phyloP scores from a whole-genome alignment of 352 stramenopile species.

The Thalassiosira mediterranea region DNA sequence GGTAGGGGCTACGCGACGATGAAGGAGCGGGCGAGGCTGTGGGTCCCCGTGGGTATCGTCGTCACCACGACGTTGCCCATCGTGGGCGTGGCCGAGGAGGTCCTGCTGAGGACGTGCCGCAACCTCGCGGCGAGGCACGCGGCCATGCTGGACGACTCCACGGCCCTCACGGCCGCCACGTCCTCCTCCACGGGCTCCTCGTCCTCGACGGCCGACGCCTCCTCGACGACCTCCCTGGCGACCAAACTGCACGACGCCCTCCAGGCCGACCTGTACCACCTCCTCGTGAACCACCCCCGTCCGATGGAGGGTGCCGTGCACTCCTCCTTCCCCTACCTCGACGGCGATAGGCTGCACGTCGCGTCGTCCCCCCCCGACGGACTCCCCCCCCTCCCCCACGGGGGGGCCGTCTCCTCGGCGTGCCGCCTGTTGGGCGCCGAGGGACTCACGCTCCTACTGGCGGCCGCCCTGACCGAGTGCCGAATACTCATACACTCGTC shows the following conservation, averaged over 20 bases:
- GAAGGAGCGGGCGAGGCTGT: slow-evolving; percentile 49
- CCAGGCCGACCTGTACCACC: slow-evolving; percentile 63
- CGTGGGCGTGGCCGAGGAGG: slow-evolving; percentile 76
- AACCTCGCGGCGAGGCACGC: slow-evolving; percentile 40
- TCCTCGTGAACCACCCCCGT: slow-evolving; percentile 78
- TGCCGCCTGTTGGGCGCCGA: slow-evolving; percentile 79
- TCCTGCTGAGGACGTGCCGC: slow-evolving; percentile 77
- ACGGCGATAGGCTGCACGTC: slow-evolving; percentile 75
- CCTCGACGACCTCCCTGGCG: slow-evolving; percentile 1
- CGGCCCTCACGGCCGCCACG: neutral
- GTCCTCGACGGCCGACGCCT: slow-evolving; percentile 18
- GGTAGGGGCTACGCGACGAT: neutral
- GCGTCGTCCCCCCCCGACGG: slow-evolving; percentile 62
- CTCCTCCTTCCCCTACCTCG: slow-evolving; percentile 79
- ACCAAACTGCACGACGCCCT: slow-evolving; percentile 49
- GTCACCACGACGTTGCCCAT: slow-evolving; percentile 78
- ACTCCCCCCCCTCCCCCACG: slow-evolving; percentile 80
- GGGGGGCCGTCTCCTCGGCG: slow-evolving; percentile 62
- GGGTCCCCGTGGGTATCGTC: slow-evolving; percentile 81
- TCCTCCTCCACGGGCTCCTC: slow-evolving; percentile 1
- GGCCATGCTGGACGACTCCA: slow-evolving; percentile 6
- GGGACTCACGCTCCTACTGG: slow-evolving; percentile 77
- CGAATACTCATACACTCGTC: slow-evolving; percentile 81
- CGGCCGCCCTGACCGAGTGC: slow-evolving; percentile 81
- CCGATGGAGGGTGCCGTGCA: slow-evolving; percentile 79